phyloP scores from a whole-genome alignment of 2,329 filamentous ascomycete species.

The Fusarium vanettenii region DNA sequence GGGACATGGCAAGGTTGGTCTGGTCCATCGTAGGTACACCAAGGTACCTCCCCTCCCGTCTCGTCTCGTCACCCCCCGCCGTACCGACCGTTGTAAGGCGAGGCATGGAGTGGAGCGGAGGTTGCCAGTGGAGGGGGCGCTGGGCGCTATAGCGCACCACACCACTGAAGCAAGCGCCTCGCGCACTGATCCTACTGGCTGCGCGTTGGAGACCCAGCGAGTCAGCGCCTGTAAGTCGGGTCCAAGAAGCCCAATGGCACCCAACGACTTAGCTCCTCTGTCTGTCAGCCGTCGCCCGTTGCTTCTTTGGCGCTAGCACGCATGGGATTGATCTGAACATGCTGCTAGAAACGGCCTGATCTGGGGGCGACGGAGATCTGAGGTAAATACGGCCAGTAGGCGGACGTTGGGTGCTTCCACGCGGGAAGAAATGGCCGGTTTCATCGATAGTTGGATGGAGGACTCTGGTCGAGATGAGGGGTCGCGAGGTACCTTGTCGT shows the following conservation, averaged over 20 bases:
- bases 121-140: conserved; percentile 16
- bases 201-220: conserved; percentile 38
- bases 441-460: conserved; percentile 6
- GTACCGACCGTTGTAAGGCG: conserved; percentile 4
- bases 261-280: background rate
- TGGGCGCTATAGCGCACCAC: conserved; percentile 42
- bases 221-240: conserved; percentile 46
- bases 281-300: conserved; percentile 19
- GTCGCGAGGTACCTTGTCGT: conserved; percentile 12
- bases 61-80: background rate
- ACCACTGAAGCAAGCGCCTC: conserved; percentile 52
- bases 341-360: conserved; percentile 10
- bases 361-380: conserved; percentile 16
- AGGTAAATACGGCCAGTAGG: background rate
- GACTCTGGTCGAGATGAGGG: conserved; percentile 25
- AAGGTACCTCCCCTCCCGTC: background rate
- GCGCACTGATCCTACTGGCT: conserved; percentile 50
- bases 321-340: conserved; percentile 7
- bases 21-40: conserved; percentile 21
- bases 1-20: conserved; percentile 33
- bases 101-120: conserved; percentile 24
- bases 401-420: background rate
- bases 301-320: conserved; percentile 27
- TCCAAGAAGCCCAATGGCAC: conserved; percentile 29
- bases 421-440: conserved; percentile 3